A percentile compares a stretch with the other conserved stretches of the same genome.
Evolutionary conservation across 306 rosid genomes (phyloP).

Genomic region (Vicia sativa): DNA sequence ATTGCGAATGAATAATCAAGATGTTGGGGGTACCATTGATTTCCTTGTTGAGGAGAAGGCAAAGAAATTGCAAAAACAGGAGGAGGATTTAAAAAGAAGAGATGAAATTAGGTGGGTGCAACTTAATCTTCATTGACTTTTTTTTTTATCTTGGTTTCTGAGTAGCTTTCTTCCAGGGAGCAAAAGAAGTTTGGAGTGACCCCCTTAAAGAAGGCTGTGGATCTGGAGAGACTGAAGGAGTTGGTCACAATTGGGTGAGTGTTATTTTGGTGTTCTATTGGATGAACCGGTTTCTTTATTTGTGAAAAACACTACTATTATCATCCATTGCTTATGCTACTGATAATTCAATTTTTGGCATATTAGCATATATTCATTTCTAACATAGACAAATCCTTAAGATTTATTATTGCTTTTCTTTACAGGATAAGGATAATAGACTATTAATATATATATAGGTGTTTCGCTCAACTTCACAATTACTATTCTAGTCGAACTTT

Average conservation of each 20-base stretch:
- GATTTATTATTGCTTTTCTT: neutral
- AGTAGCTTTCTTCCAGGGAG: constrained; percentile 59
- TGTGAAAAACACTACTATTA: neutral
- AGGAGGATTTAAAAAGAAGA: constrained; percentile 60
- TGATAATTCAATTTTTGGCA: neutral
- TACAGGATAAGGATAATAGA: neutral
- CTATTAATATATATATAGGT: constrained; percentile 13
- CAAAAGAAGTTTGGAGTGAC: constrained; percentile 79
- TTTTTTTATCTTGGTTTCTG: constrained; percentile 24
- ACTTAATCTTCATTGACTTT: constrained; percentile 27
- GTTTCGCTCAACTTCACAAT: constrained; percentile 10
- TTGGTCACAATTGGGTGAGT: constrained; percentile 77
- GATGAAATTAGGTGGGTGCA: constrained; percentile 65
- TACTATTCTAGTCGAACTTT: constrained; percentile 2
- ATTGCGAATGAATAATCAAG: constrained; percentile 85
- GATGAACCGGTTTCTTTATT: neutral
- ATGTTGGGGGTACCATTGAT: constrained; percentile 77
- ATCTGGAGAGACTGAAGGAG: constrained; percentile 67
- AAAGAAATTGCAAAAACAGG: constrained; percentile 54
- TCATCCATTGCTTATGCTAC: constrained; percentile 15
- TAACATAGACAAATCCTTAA: neutral
- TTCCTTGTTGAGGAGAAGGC: constrained; percentile 76
- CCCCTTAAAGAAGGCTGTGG: constrained; percentile 77
- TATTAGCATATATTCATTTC: constrained; percentile 5
- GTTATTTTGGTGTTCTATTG: constrained; percentile 18